Percentiles rank a stretch among this genome's conserved stretches.
phyloP scores from a whole-genome alignment of 371 early-diverging fungal genomes.

The Syncephalastrum sp. region DNA sequence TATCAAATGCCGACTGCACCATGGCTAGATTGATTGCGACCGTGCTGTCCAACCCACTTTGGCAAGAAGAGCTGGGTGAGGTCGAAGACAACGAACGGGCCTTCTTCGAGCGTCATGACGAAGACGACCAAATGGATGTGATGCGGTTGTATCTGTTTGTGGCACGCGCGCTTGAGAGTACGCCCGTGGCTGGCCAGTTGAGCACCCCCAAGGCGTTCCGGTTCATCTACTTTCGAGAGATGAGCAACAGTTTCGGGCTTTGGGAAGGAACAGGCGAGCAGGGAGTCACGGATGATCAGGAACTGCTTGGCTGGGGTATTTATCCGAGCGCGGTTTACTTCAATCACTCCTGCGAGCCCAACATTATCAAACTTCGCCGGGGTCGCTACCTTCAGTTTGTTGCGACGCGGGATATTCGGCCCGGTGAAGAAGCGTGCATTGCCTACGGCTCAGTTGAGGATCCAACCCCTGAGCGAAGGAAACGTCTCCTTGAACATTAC shows the following conservation, averaged over 20 bases:
- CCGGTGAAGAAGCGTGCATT: slow-evolving; percentile 71
- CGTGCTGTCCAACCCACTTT: no score
- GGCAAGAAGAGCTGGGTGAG: neutral
- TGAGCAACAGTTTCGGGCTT: slow-evolving; percentile 68
- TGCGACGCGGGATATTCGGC: slow-evolving; percentile 42
- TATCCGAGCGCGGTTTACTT: slow-evolving; percentile 76
- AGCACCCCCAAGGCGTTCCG: slow-evolving; percentile 32
- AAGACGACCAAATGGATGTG: neutral
- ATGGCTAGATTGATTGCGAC: slow-evolving; percentile 37
- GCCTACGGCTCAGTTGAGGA: slow-evolving; percentile 62
- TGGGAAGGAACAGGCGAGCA: slow-evolving; percentile 46
- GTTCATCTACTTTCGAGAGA: slow-evolving; percentile 58
- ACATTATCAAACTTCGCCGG: slow-evolving; percentile 53
- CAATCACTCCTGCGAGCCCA: slow-evolving; percentile 80
- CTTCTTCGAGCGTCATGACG: slow-evolving; percentile 13
- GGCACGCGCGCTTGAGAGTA: slow-evolving; percentile 1
- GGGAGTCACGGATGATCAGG: slow-evolving; percentile 40
- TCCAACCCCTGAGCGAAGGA: slow-evolving; percentile 36
- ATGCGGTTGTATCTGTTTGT: slow-evolving; percentile 29
- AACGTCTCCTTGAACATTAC: slow-evolving; percentile 56
- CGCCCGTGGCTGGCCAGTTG: no score
- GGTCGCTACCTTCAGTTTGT: slow-evolving; percentile 59
- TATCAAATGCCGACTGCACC: slow-evolving; percentile 21
- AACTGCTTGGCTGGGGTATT: slow-evolving; percentile 63
- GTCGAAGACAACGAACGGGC: slow-evolving; percentile 33